A percentile compares a stretch with the other conserved stretches of the same genome.
Evolutionary conservation across 768 basidiomycete species (phyloP).

Genomic region (Pleurotus pulmonarius): DNA sequence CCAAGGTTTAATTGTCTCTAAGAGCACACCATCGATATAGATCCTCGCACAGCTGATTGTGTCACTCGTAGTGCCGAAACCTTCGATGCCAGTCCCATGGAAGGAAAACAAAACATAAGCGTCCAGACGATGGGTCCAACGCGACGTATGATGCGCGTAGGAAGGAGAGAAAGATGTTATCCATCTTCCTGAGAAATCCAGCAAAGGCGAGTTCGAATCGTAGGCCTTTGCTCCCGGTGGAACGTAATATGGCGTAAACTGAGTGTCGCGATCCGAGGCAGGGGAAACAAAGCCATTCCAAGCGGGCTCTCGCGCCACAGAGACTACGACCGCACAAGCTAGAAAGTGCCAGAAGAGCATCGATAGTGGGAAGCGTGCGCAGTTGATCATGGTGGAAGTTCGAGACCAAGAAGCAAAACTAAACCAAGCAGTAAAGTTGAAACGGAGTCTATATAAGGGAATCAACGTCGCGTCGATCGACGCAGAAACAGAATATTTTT

Average conservation of each 20-base stretch:
- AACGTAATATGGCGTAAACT: conserved; percentile 70
- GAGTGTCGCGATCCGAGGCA: conserved; percentile 37
- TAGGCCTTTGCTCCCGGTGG: conserved; percentile 70
- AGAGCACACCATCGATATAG: conserved; percentile 51
- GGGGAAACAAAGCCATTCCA: conserved; percentile 68
- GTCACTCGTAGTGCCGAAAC: conserved; percentile 62
- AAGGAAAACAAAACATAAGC: conserved; percentile 58
- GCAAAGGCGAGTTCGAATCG: conserved; percentile 64
- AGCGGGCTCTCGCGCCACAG: conserved; percentile 37
- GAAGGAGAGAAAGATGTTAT: conserved; percentile 44
- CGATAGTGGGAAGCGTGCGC: not conserved
- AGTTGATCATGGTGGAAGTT: conserved; percentile 10
- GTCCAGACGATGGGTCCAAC: conserved; percentile 42
- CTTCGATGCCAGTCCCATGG: conserved; percentile 73
- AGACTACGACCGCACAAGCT: conserved; percentile 10
- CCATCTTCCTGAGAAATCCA: conserved; percentile 64
- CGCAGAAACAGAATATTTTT: no score
- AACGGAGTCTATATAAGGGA: not conserved
- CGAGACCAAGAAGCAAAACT: not conserved
- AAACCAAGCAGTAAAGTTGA: not conserved
- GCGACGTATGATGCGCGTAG: conserved; percentile 48
- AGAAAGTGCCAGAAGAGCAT: conserved; percentile 10
- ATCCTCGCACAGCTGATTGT: conserved; percentile 54
- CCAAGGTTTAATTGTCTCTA: conserved; percentile 44
- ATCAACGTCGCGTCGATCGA: conserved; percentile 9